Percentiles rank a stretch among this genome's conserved stretches.
These are phyloP conservation scores for Metschnikowia cerradonensis DNA, from an alignment of 805 yeast genomes.

Conservation along the genomic window DNA sequence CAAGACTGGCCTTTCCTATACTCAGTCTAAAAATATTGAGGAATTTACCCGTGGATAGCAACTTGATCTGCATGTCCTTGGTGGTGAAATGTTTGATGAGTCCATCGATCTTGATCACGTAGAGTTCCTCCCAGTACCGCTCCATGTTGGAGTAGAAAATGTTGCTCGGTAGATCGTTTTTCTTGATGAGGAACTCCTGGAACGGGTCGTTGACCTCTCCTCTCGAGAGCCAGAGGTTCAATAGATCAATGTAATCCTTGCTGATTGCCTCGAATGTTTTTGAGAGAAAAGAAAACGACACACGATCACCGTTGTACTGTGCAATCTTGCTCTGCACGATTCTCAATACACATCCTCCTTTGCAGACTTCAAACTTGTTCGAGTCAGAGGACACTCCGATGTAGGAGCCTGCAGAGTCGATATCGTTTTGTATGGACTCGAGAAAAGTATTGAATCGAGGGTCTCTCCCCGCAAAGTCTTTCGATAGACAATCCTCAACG, in stretches of 20 bases:
- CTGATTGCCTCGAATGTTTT: constrained; percentile 57
- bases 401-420: constrained; percentile 41
- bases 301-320: constrained; percentile 61
- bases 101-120: constrained; percentile 69
- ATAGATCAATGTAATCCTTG: constrained; percentile 56
- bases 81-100: constrained; percentile 60
- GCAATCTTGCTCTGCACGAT: constrained; percentile 57
- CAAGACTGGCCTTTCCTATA: constrained; percentile 42
- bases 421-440: constrained; percentile 37
- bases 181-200: constrained; percentile 71
- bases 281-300: constrained; percentile 49
- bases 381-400: constrained; percentile 48
- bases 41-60: constrained; percentile 80
- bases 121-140: constrained; percentile 71
- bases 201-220: constrained; percentile 77
- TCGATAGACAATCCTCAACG: constrained; percentile 11
- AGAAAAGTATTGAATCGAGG: constrained; percentile 32
- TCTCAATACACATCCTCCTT: constrained; percentile 73
- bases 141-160: constrained; percentile 44
- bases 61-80: constrained; percentile 53
- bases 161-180: constrained; percentile 22
- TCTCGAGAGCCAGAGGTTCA: constrained; percentile 72
- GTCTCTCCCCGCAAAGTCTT: constrained; percentile 10
- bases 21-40: constrained; percentile 67
- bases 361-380: constrained; percentile 49